Evolutionary conservation across 805 yeast species (phyloP), one percentile per base, ranked within the genome.

Genomic region (Lachancea sp.): DNA sequence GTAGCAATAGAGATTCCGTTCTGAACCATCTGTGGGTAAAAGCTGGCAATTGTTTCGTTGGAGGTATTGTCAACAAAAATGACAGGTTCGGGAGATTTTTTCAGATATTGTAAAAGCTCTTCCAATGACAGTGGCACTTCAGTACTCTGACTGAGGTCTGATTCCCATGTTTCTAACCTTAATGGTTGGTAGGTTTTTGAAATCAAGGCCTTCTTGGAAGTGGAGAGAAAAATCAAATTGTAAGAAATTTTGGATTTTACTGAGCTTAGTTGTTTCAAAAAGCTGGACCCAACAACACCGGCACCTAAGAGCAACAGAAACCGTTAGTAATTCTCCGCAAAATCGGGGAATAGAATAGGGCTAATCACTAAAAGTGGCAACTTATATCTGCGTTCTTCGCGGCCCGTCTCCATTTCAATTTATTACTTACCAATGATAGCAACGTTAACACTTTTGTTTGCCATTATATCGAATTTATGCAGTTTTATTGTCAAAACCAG

Each of bases 61-160:
- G 97, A 88, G 36, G 99, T 92, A 74, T 92, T 92, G 67, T 92
- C 99, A 30, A 92, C 83, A 45, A 92, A 69, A 49, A 92, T 83
- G 24, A 86, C 77, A 36, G 97, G 96, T 7, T 57, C 52, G 16
- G 83, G 74, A 6, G 94, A 79, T 39, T 70, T 74, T 46, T 72
- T 72, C 60, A 92, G 71, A 62, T 64, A 87, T 4, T 69, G 68
- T 24, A 80, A 64, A 51, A 90, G 68, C 26, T 77, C 81, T 6
- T 72, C 72, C 36, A 78, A 68, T 1, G 79, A 51, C 54, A 82
- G 69, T 71, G 66, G 48, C 36, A 54, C 50, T n/a, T 63, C 61
- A 11, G 71, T 65, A 12, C 78, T 61, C 7, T 75, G 63, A 8
- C 64, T 59, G 38, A 77, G 58, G 25, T 65, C 67, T 1, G 75